phyloP scores from a whole-genome alignment of 768 basidiomycete genomes.

The Daedaleopsis sinensis region DNA sequence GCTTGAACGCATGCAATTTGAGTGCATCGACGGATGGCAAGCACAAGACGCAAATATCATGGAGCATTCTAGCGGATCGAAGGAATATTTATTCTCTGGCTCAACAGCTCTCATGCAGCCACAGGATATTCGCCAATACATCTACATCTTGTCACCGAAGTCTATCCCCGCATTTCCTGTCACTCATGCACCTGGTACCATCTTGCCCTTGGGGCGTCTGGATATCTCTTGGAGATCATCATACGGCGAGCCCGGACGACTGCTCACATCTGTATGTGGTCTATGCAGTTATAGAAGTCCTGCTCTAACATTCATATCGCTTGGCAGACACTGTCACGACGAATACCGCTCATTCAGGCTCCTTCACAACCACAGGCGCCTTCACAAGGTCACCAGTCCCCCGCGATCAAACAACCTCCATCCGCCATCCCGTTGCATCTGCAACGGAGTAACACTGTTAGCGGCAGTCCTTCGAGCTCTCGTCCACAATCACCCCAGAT shows the following conservation, averaged over 20 bases:
- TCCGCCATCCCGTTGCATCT: constrained; percentile 80
- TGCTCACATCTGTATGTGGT: constrained; percentile 72
- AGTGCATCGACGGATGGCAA: constrained; percentile 69
- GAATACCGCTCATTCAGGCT: constrained; percentile 59
- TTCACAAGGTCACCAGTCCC: constrained; percentile 20
- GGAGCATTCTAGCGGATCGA: constrained; percentile 12
- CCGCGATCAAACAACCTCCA: constrained; percentile 45
- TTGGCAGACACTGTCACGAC: constrained; percentile 71
- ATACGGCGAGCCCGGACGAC: constrained; percentile 83
- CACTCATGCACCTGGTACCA: constrained; percentile 62
- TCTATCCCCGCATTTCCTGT: constrained; percentile 46
- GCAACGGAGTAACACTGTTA: constrained; percentile 53
- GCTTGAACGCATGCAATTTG: constrained; percentile 82
- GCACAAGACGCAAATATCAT: constrained; percentile 57
- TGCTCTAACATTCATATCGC: background rate
- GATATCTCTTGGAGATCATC: constrained; percentile 89
- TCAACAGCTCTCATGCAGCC: constrained; percentile 77
- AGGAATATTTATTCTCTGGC: constrained; percentile 49
- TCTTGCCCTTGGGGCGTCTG: constrained; percentile 81
- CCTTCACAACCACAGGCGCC: constrained; percentile 38
- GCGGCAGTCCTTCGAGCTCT: constrained; percentile 49
- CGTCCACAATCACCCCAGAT: constrained; percentile 56
- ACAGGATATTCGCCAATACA: constrained; percentile 84
- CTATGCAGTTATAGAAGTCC: background rate
- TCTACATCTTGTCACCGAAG: constrained; percentile 75